Percentiles rank a stretch among this genome's conserved stretches.
phyloP scores from a whole-genome alignment of 257 asterid species.

The Solanum sparsipilum region DNA sequence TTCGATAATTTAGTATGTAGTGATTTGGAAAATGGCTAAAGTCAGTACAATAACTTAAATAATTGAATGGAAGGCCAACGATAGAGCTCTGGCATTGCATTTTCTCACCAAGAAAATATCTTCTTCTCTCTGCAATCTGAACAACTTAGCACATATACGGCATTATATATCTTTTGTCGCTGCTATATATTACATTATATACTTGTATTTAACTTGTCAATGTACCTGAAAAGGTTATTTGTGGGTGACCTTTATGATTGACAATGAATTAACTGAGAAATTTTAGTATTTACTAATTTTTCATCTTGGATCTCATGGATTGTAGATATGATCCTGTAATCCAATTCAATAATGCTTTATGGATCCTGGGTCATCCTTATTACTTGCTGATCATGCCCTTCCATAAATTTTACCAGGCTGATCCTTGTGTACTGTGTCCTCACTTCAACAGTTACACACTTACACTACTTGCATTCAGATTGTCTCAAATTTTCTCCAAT shows the following conservation, averaged over 20 bases:
- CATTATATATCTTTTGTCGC: neutral
- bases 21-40: neutral
- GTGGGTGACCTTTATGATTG: neutral
- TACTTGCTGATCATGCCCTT: neutral
- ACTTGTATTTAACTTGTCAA: neutral
- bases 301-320: neutral
- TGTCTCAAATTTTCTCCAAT: neutral
- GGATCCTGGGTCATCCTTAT: neutral
- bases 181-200: neutral
- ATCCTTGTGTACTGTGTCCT: neutral
- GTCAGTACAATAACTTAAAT: neutral
- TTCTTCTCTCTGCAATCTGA: neutral
- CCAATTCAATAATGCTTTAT: neutral
- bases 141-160: neutral
- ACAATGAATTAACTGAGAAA: neutral
- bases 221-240: neutral
- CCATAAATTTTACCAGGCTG: neutral
- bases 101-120: neutral
- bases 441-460: neutral
- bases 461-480: neutral
- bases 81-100: neutral
- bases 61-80: neutral
- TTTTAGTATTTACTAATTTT: neutral
- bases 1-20: neutral
- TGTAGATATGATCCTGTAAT: neutral